phyloP scores from a whole-genome alignment of 1,139 yeast genomes.

The Lodderomyces pseudojiufengensis region DNA sequence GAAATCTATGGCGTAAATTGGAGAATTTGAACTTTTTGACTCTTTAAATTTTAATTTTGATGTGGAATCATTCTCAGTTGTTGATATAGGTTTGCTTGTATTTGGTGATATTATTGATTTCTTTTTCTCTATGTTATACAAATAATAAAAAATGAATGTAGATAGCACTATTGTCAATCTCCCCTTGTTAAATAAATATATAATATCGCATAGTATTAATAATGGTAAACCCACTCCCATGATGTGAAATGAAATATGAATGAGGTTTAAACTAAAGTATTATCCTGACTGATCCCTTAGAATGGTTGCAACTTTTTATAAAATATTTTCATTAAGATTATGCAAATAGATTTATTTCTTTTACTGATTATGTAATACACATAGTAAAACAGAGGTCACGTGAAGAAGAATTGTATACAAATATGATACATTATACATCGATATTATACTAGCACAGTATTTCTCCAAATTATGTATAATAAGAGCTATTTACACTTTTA shows the following conservation, averaged over 20 bases:
- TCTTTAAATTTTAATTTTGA: not conserved
- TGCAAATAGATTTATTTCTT: too few relatives aligned
- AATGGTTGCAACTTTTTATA: not conserved
- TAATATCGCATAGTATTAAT: slow-evolving; percentile 6
- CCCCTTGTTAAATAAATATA: slow-evolving; percentile 26
- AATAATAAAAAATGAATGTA: slow-evolving; percentile 9
- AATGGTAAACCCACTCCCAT: slow-evolving; percentile 7
- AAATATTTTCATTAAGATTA: not conserved
- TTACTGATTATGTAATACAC: too few relatives aligned
- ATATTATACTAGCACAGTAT: too few relatives aligned
- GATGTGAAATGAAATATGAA: not conserved
- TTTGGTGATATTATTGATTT: slow-evolving; percentile 1
- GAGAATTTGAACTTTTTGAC: slow-evolving; percentile 19
- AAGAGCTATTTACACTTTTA: too few relatives aligned
- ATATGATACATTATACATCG: too few relatives aligned
- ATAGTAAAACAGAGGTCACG: too few relatives aligned
- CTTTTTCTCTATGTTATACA: slow-evolving; percentile 7
- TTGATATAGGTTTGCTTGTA: not conserved
- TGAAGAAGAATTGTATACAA: too few relatives aligned
- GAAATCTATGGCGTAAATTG: slow-evolving; percentile 44
- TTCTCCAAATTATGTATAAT: too few relatives aligned
- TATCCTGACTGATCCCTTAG: too few relatives aligned
- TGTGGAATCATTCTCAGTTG: too few relatives aligned
- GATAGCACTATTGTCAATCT: slow-evolving; percentile 23
- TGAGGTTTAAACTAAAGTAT: too few relatives aligned